Percentiles rank a stretch among this genome's conserved stretches.
Conservation (phyloP, 2,329 filamentous ascomycete genomes). For the Pseudogymnoascus sp. region DNA sequence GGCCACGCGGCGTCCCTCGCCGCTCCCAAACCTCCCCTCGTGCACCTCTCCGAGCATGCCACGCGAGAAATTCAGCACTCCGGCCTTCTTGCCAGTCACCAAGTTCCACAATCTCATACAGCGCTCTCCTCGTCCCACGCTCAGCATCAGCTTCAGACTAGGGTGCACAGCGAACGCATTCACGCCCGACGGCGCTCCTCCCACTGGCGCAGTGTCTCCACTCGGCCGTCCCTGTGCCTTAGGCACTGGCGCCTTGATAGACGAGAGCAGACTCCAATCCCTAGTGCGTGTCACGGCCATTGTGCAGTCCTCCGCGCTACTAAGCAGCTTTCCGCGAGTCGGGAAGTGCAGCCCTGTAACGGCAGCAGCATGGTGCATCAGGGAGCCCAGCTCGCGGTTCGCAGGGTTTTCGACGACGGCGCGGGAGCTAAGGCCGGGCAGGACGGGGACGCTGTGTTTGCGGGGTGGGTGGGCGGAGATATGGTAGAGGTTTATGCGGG, state of each 20-base stretch:
- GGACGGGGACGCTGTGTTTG: slow-evolving; percentile 46
- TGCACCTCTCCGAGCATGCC: slow-evolving; percentile 66
- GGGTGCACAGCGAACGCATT: slow-evolving; percentile 95
- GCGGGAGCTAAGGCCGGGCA: slow-evolving; percentile 61
- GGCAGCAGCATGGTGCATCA: slow-evolving; percentile 78
- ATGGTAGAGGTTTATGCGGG: slow-evolving; percentile 90
- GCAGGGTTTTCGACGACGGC: slow-evolving; percentile 75
- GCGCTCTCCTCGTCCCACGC: slow-evolving; percentile 78
- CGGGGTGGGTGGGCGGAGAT: slow-evolving; percentile 63
- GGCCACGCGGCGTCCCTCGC: slow-evolving; percentile 72
- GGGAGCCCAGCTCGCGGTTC: slow-evolving; percentile 79
- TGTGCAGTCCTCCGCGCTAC: slow-evolving; percentile 82
- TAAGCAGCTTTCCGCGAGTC: slow-evolving; percentile 76
- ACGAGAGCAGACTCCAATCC: slow-evolving; percentile 82
- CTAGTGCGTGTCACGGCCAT: slow-evolving; percentile 79
- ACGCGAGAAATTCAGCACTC: slow-evolving; percentile 76
- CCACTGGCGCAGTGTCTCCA: slow-evolving; percentile 79
- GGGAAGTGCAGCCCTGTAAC: slow-evolving; percentile 77
- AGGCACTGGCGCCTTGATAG: slow-evolving; percentile 80
- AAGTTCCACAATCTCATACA: slow-evolving; percentile 95
- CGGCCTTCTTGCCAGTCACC: slow-evolving; percentile 91
- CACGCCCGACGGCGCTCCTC: slow-evolving; percentile 75
- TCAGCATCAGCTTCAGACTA: slow-evolving; percentile 94
- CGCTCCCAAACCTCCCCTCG: slow-evolving; percentile 66
- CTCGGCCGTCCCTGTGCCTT: slow-evolving; percentile 73